phyloP scores from a whole-genome alignment of 257 asterid species.

The Orobanche coerulescens region DNA sequence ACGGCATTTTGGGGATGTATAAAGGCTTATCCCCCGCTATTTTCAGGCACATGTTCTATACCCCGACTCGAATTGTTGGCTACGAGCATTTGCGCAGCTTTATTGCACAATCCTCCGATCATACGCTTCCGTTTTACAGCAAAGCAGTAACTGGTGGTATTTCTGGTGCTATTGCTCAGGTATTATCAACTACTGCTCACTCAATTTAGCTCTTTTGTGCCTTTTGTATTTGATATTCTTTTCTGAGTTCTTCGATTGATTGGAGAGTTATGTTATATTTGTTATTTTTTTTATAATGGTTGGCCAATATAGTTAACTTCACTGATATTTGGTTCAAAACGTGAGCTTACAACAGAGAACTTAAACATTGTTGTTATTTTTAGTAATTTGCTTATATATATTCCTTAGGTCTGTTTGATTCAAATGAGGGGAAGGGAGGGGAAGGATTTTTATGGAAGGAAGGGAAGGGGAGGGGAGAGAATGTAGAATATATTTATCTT shows the following conservation, averaged over 20 bases:
- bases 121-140: slow-evolving; percentile 36
- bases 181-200: slow-evolving; percentile 12
- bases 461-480: too few species aligned
- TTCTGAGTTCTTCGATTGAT: not conserved
- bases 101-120: slow-evolving; percentile 30
- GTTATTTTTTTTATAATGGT: not conserved
- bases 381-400: too few species aligned
- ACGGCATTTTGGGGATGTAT: slow-evolving; percentile 62
- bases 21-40: slow-evolving; percentile 66
- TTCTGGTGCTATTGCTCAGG: slow-evolving; percentile 93
- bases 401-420: too few species aligned
- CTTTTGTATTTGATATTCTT: not conserved
- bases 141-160: slow-evolving; percentile 65
- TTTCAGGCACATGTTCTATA: slow-evolving; percentile 61
- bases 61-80: slow-evolving; percentile 71
- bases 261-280: not conserved
- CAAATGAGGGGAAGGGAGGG: too few species aligned
- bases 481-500: too few species aligned
- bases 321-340: too few species aligned
- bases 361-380: too few species aligned
- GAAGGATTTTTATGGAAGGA: too few species aligned
- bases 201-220: not conserved
- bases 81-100: slow-evolving; percentile 59
- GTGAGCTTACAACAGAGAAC: too few species aligned
- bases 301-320: too few species aligned